Evolutionary conservation across 2,329 filamentous ascomycete genomes (phyloP).

Genomic region (Fusarium mangiferae): DNA sequence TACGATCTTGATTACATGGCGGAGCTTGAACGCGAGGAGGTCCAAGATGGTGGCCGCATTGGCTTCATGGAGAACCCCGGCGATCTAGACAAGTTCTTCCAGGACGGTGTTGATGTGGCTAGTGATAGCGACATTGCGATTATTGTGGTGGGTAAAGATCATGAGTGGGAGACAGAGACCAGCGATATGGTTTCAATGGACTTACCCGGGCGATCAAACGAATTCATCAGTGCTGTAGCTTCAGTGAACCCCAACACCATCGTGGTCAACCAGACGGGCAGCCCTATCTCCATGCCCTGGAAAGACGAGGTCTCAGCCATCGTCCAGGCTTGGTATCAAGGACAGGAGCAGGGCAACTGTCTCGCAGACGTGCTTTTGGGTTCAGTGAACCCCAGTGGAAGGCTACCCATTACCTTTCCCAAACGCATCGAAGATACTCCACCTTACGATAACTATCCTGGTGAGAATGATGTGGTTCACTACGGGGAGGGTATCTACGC

Average conservation of each 20-base stretch:
- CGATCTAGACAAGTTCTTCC: constrained; percentile 11
- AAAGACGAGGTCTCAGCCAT: neutral
- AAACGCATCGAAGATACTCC: constrained; percentile 70
- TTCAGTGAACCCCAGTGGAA: neutral
- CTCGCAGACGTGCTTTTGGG: neutral
- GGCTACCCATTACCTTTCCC: neutral
- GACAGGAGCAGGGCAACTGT: neutral
- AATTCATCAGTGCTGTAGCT: neutral
- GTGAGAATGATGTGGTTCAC: constrained; percentile 68
- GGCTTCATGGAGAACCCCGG: constrained; percentile 29
- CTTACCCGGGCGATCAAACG: neutral
- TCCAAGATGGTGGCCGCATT: constrained; percentile 29
- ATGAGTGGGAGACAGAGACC: neutral
- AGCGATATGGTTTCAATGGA: neutral
- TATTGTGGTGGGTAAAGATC: neutral
- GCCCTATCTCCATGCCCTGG: neutral
- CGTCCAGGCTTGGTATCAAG: neutral
- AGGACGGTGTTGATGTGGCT: neutral
- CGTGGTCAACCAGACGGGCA: neutral
- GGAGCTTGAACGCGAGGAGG: constrained; percentile 21
- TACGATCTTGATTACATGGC: constrained; percentile 22
- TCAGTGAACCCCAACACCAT: neutral
- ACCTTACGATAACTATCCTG: constrained; percentile 72
- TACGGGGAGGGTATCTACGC: constrained; percentile 80
- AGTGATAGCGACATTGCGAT: neutral